Base-by-base conservation (phyloP, 1,284 basidiomycete genomes). In the Rhodotorula mucilaginosa region DNA sequence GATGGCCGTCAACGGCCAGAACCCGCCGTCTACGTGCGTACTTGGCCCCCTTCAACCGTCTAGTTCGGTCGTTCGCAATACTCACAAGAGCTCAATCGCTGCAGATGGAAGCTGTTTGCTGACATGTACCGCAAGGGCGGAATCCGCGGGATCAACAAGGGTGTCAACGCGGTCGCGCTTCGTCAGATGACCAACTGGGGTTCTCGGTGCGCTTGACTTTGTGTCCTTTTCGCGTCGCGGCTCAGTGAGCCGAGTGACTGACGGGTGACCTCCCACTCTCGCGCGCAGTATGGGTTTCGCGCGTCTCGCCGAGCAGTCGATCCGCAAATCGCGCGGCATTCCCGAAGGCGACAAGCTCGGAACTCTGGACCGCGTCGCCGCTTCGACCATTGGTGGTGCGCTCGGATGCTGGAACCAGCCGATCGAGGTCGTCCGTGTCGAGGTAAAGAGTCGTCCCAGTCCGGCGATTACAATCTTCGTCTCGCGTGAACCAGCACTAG, bases 371-470 rank as follows among this genome's bases (percentile, higher is more conserved):
- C 95, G 95, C 83, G 93, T 99, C 78, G 73, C 90, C 48, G 87
- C 94, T 29, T 93, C 92, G n/a, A 88, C 90, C 0, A 87, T 98
- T 75, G 96, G 91, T 80, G 97, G 97, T 82, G 95, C 97, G 60
- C 84, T 99, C 67, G 96, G 92, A 21, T 97, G 94, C 61, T 99
- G 97, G 97, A 99, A 99, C 82, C 97, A 71, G 70, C 97, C 97
- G 58, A 99, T 99, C 78, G 97, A 99, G 84, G 93, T 97, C 75
- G 87, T 96, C 74, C 90, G 93, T 70, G 92, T 96, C 52, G 93
- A 96, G 85, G 90, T 90, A 26, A 26, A 26, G 76, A 51, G 82
- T 79, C 52, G 57, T 31, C 39, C 39, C 39, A 12, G 39, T 12
- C 39, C 48, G 46, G 18, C 26, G 21, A 8, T 58, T 23, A 31